These are phyloP conservation scores for Capsicum rhomboideum DNA, from an alignment of 257 asterid genomes.

Conservation along the genomic window DNA sequence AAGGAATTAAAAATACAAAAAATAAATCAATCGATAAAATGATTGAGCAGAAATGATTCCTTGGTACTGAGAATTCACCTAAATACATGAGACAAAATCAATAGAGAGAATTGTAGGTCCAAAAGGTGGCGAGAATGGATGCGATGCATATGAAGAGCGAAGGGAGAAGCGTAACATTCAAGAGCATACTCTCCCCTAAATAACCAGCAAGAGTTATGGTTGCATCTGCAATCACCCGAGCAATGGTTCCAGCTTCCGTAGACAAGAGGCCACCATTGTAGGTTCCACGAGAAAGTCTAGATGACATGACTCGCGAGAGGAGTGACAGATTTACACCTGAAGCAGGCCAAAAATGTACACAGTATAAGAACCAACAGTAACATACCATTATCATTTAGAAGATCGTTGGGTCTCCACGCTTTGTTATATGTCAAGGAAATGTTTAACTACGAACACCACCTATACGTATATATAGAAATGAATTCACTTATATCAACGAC, in stretches of 20 bases:
- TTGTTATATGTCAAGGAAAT: neutral
- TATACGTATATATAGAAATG: neutral
- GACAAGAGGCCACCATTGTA: conserved; percentile 83
- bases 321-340: conserved; percentile 77
- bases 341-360: neutral
- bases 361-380: no score
- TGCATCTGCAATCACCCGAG: conserved; percentile 86
- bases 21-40: neutral
- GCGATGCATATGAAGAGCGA: conserved; percentile 64
- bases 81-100: neutral
- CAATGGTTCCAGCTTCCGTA: conserved; percentile 90
- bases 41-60: neutral
- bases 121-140: conserved; percentile 75
- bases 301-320: conserved; percentile 90
- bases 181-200: conserved; percentile 54
- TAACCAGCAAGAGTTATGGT: conserved; percentile 83
- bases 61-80: neutral
- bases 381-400: neutral
- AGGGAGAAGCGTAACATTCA: conserved; percentile 71
- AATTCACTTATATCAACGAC: neutral
- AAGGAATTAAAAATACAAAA: neutral
- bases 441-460: neutral
- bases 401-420: neutral
- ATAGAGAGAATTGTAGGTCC: conserved; percentile 75
- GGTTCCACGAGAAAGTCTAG: conserved; percentile 91